Percentiles rank a stretch among this genome's conserved stretches.
phyloP scores from a whole-genome alignment of 495 filamentous ascomycete genomes.

The Talaromyces trachyspermus region DNA sequence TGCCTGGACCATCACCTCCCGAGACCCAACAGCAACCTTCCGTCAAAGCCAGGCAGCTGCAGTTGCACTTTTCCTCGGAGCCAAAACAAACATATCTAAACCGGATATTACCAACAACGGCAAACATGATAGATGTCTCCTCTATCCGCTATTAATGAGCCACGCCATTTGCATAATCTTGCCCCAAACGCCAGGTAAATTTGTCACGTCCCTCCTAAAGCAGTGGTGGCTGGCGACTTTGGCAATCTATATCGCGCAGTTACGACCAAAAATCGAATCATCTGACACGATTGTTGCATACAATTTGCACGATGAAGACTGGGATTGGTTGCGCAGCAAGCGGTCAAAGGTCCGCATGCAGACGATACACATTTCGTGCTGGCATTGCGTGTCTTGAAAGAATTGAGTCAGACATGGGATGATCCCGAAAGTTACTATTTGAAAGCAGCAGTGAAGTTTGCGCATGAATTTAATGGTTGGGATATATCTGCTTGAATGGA shows the following conservation, averaged over 20 bases:
- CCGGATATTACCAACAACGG: too few relatives aligned
- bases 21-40: conserved; percentile 63
- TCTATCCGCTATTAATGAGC: conserved; percentile 72
- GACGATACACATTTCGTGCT: conserved; percentile 81
- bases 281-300: conserved; percentile 53
- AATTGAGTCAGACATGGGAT: conserved; percentile 73
- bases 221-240: conserved; percentile 87
- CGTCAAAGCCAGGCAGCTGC: conserved; percentile 70
- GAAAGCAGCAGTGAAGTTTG: conserved; percentile 72
- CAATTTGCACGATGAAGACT: conserved; percentile 48
- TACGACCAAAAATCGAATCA: conserved; percentile 63
- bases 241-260: conserved; percentile 65
- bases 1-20: conserved; percentile 58
- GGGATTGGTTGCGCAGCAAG: conserved; percentile 66
- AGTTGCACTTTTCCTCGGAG: conserved; percentile 60
- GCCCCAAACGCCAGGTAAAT: conserved; percentile 65
- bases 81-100: too few relatives aligned
- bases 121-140: conserved; percentile 77
- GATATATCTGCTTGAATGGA: conserved; percentile 39
- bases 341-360: conserved; percentile 54
- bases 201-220: conserved; percentile 62
- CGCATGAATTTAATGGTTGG: conserved; percentile 74
- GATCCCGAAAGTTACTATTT: conserved; percentile 71
- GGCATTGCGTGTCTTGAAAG: conserved; percentile 66
- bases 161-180: conserved; percentile 83